Evolutionary conservation across 768 basidiomycete genomes (phyloP).

Genomic region (Boletus tylopilopsis): DNA sequence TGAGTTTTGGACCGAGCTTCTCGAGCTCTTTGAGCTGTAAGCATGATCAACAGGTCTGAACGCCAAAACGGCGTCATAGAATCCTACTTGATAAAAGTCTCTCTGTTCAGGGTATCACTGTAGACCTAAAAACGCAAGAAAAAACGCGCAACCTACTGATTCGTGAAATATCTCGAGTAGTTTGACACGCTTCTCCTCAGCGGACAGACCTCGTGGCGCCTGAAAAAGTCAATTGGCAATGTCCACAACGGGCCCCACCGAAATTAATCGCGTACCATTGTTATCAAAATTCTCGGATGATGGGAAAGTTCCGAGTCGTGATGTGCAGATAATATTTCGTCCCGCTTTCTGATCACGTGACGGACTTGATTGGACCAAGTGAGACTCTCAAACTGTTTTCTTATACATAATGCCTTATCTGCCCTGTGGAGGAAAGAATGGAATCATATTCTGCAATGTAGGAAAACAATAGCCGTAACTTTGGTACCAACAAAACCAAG

Average conservation of each 20-base stretch:
- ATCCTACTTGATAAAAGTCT: conserved; percentile 68
- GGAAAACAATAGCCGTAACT: conserved; percentile 12
- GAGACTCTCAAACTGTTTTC: no score
- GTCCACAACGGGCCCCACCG: not conserved
- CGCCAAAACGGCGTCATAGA: not conserved
- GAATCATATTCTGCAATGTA: conserved; percentile 26
- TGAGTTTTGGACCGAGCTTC: conserved; percentile 82
- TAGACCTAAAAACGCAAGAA: not conserved
- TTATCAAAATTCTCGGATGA: not conserved
- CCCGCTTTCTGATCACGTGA: conserved; percentile 25
- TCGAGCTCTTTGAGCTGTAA: conserved; percentile 85
- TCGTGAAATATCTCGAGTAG: conserved; percentile 93
- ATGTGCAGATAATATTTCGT: not conserved
- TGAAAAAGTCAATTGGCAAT: conserved; percentile 24
- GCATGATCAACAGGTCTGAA: not conserved
- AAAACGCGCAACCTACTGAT: conserved; percentile 45
- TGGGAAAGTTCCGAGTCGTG: conserved; percentile 1
- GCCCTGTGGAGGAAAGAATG: conserved; percentile 8
- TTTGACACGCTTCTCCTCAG: conserved; percentile 86
- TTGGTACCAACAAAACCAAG: conserved; percentile 22
- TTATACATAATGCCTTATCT: no score
- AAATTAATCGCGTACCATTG: conserved; percentile 22
- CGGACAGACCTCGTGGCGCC: conserved; percentile 83
- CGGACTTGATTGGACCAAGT: no score
- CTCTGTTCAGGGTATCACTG: conserved; percentile 42